A percentile compares a stretch with the other conserved stretches of the same genome.
phyloP scores from a whole-genome alignment of 352 stramenopile genomes.

The Pythium sp. region DNA sequence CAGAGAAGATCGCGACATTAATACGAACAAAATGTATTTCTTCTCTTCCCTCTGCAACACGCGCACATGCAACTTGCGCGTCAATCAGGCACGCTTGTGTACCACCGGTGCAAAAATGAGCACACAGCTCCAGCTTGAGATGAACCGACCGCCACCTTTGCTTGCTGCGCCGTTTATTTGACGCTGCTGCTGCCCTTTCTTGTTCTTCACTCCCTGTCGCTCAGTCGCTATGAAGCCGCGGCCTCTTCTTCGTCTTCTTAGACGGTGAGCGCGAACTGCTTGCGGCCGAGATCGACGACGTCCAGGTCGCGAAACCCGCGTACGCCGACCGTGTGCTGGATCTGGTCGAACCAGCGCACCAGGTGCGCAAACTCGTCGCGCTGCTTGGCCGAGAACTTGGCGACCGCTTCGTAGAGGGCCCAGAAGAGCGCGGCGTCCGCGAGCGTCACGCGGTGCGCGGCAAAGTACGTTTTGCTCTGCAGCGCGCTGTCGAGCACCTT shows the following conservation, averaged over 20 bases:
- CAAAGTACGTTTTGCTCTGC: constrained; percentile 62
- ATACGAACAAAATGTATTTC: background rate
- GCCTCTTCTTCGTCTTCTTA: constrained; percentile 31
- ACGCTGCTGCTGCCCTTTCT: background rate
- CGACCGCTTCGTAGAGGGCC: constrained; percentile 42
- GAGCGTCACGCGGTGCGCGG: constrained; percentile 67
- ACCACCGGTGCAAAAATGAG: no score
- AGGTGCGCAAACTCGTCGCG: constrained; percentile 53
- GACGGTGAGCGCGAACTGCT: constrained; percentile 59
- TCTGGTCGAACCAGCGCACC: constrained; percentile 83
- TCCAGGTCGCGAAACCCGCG: constrained; percentile 77
- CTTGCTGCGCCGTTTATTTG: background rate
- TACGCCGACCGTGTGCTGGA: constrained; percentile 82
- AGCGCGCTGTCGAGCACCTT: constrained; percentile 59
- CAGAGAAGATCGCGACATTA: background rate
- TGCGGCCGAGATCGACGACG: constrained; percentile 46
- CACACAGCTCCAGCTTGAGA: no score
- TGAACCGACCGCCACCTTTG: background rate
- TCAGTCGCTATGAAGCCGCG: background rate
- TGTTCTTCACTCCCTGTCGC: background rate
- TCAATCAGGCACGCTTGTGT: no score
- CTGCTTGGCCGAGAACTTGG: constrained; percentile 34
- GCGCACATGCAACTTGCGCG: background rate
- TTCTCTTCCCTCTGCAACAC: background rate
- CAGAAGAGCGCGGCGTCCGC: constrained; percentile 80